These are phyloP conservation scores for Daldinia concentrica DNA, from an alignment of 495 filamentous ascomycete genomes.

Conservation along the genomic window DNA sequence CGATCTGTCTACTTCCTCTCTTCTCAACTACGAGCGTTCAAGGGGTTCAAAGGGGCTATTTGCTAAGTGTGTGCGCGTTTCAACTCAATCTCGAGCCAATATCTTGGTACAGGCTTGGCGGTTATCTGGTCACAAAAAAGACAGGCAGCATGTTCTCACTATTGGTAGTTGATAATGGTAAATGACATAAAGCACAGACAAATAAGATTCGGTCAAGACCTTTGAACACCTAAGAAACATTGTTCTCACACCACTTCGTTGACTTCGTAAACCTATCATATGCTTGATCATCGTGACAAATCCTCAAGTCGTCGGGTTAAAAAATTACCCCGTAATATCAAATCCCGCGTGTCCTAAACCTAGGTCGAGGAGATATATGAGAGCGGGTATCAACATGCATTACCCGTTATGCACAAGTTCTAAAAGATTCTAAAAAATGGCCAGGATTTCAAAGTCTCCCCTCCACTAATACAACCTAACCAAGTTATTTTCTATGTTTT, in stretches of 20 bases:
- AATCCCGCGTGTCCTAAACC: conserved; percentile 24
- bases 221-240: conserved; percentile 18
- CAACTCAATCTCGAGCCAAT: conserved; percentile 40
- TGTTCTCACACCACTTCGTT: conserved; percentile 5
- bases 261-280: conserved; percentile 5
- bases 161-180: conserved; percentile 43
- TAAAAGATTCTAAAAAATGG: not conserved
- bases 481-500: conserved; percentile 13
- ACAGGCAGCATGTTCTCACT: conserved; percentile 37
- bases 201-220: conserved; percentile 35
- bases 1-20: conserved; percentile 37
- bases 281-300: conserved; percentile 34
- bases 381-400: conserved; percentile 5
- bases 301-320: conserved; percentile 26
- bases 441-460: not conserved
- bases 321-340: conserved; percentile 30
- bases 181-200: conserved; percentile 37
- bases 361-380: conserved; percentile 10
- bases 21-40: conserved; percentile 34
- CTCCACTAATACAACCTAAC: conserved; percentile 4
- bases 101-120: conserved; percentile 43
- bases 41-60: conserved; percentile 13
- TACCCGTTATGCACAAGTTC: not conserved
- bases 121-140: conserved; percentile 39
- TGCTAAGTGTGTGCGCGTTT: conserved; percentile 34